phyloP scores from a whole-genome alignment of 139 green algal genomes.

The Picochlorum costavermella region DNA sequence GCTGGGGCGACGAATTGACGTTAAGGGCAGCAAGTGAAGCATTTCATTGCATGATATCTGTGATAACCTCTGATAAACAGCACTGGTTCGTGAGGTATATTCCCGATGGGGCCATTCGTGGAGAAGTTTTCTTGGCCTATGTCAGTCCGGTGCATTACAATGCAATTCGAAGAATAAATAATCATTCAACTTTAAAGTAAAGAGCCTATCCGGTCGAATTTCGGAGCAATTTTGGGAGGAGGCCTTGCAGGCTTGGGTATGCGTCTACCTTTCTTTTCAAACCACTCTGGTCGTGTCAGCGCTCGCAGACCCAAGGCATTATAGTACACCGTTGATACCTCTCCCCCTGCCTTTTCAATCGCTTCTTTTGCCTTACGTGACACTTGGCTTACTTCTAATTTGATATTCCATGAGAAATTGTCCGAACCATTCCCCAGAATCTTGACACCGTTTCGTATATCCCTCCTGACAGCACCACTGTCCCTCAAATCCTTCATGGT shows the following conservation, averaged over 20 bases:
- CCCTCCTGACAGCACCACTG: conserved; percentile 45
- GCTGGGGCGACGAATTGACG: conserved; percentile 72
- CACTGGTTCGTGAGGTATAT: conserved; percentile 57
- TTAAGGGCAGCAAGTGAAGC: conserved; percentile 49
- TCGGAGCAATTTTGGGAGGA: conserved; percentile 50
- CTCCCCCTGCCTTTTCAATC: conserved; percentile 64
- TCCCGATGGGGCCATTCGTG: conserved; percentile 13
- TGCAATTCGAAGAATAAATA: conserved; percentile 30
- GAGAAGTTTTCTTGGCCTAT: conserved; percentile 66
- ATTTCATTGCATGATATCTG: conserved; percentile 43
- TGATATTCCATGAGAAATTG: conserved; percentile 30
- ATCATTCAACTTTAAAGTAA: neutral
- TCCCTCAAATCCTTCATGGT: conserved; percentile 86
- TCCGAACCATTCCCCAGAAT: conserved; percentile 52
- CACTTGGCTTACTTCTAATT: conserved; percentile 68
- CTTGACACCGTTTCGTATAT: conserved; percentile 74
- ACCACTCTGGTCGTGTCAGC: conserved; percentile 67
- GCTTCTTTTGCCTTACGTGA: conserved; percentile 36
- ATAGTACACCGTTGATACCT: conserved; percentile 88
- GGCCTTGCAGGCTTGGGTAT: conserved; percentile 62
- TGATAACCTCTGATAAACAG: conserved; percentile 44
- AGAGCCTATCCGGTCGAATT: conserved; percentile 48
- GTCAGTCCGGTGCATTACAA: conserved; percentile 64
- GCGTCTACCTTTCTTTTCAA: conserved; percentile 50
- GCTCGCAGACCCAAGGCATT: conserved; percentile 75